phyloP scores from a whole-genome alignment of 306 rosid species.

The Gastrolobium villosum region DNA sequence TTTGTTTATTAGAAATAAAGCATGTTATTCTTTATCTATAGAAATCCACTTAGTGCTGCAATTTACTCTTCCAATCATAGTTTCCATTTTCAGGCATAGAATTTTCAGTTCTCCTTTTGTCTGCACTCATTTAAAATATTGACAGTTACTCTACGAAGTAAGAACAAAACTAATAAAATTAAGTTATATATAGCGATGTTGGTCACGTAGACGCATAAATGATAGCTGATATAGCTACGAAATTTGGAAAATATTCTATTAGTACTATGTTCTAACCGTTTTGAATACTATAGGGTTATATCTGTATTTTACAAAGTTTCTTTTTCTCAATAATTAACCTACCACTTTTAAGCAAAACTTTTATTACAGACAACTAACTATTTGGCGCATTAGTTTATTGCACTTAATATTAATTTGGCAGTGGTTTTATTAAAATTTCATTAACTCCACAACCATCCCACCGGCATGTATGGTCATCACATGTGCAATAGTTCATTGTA shows the following conservation, averaged over 20 bases:
- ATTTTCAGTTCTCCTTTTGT: constrained; percentile 37
- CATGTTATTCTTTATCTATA: constrained; percentile 38
- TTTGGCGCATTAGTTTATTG: constrained; percentile 55
- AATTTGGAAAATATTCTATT: constrained; percentile 50
- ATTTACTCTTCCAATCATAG: constrained; percentile 20
- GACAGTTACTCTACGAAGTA: constrained; percentile 17
- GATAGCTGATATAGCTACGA: constrained; percentile 4
- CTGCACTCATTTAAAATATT: constrained; percentile 28
- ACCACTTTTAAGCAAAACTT: constrained; percentile 50
- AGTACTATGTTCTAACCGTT: constrained; percentile 27
- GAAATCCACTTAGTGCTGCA: constrained; percentile 31
- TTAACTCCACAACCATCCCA: constrained; percentile 58
- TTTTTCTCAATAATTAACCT: constrained; percentile 50
- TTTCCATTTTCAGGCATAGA: constrained; percentile 42
- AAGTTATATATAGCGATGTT: constrained; percentile 34
- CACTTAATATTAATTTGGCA: constrained; percentile 43
- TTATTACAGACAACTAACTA: constrained; percentile 56
- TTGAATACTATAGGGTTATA: constrained; percentile 42
- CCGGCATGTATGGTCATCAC: constrained; percentile 59
- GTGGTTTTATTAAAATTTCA: constrained; percentile 52
- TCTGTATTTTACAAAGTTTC: constrained; percentile 48
- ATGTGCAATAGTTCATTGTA: constrained; percentile 47
- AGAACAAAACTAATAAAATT: constrained; percentile 5
- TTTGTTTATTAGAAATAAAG: constrained; percentile 25
- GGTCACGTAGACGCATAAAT: constrained; percentile 50